Evolutionary conservation across 805 yeast species (phyloP).

Genomic region (Maudiozyma turicensis): DNA sequence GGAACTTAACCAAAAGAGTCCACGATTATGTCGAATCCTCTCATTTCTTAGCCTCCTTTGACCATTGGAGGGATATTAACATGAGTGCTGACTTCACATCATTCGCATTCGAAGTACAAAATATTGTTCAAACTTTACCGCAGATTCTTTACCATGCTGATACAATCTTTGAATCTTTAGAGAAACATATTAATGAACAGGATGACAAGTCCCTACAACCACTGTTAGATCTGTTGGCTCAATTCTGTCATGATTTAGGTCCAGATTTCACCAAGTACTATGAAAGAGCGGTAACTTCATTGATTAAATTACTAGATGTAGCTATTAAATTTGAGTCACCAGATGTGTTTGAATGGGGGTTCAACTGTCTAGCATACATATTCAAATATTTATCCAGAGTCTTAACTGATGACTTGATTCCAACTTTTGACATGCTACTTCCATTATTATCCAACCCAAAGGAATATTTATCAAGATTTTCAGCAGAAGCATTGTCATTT

Average conservation of each 20-base stretch:
- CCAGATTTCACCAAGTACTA: constrained; percentile 78
- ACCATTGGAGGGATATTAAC: constrained; percentile 84
- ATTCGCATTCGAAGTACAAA: constrained; percentile 47
- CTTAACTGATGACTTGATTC: constrained; percentile 50
- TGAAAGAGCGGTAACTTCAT: constrained; percentile 37
- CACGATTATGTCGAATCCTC: constrained; percentile 68
- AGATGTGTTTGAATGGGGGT: constrained; percentile 68
- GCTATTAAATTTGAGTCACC: constrained; percentile 45
- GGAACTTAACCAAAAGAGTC: constrained; percentile 45
- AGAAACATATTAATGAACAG: constrained; percentile 37
- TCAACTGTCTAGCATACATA: constrained; percentile 75
- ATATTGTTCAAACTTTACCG: constrained; percentile 59
- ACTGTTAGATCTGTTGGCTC: constrained; percentile 66
- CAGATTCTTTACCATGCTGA: constrained; percentile 66
- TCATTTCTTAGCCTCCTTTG: constrained; percentile 66
- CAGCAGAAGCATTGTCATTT: constrained; percentile 86
- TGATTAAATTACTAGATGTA: constrained; percentile 37
- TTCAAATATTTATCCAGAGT: constrained; percentile 76
- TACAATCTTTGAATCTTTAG: constrained; percentile 46
- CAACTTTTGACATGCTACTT: constrained; percentile 56
- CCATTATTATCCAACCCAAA: constrained; percentile 55
- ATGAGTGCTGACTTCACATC: constrained; percentile 60
- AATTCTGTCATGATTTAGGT: constrained; percentile 86
- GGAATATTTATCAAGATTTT: constrained; percentile 63
- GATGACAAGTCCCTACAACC: constrained; percentile 75